Evolutionary conservation across 1,284 basidiomycete species (phyloP).

Genomic region (Cutaneotrichosporon sp.): DNA sequence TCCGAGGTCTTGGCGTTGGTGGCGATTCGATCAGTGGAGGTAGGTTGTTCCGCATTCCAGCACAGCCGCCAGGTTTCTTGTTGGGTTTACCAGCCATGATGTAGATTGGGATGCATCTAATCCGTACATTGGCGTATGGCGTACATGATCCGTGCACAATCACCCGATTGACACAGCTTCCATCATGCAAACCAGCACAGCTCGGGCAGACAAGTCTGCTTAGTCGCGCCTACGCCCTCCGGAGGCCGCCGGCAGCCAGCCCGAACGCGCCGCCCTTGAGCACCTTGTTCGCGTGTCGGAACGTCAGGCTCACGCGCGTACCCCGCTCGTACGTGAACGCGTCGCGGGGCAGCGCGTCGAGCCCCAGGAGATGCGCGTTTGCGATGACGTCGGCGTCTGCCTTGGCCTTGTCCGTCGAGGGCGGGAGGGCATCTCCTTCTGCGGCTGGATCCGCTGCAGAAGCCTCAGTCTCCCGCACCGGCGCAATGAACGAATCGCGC

Average conservation of each 20-base stretch:
- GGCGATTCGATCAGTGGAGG: neutral
- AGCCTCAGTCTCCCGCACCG: neutral
- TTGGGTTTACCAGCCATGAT: too few relatives aligned
- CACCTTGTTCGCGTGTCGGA: constrained; percentile 73
- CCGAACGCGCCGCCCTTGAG: constrained; percentile 46
- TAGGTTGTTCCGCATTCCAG: neutral
- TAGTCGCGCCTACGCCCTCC: neutral
- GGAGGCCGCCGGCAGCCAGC: constrained; percentile 12
- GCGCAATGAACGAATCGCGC: constrained; percentile 10
- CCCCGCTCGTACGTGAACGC: constrained; percentile 58
- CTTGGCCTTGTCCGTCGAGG: constrained; percentile 23
- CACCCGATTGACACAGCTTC: neutral
- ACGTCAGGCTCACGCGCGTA: constrained; percentile 78
- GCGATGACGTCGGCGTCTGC: constrained; percentile 55
- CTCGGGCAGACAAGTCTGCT: neutral
- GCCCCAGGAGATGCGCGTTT: constrained; percentile 60
- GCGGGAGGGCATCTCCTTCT: neutral
- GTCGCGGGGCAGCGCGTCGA: constrained; percentile 56
- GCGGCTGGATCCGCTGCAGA: neutral
- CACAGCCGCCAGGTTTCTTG: neutral
- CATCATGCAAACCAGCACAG: neutral
- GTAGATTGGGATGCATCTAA: neutral
- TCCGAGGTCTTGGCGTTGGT: neutral
- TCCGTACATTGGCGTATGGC: neutral
- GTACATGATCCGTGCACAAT: neutral